Conservation (phyloP, 116 monocot species). For the Cymodocea nodosa region DNA sequence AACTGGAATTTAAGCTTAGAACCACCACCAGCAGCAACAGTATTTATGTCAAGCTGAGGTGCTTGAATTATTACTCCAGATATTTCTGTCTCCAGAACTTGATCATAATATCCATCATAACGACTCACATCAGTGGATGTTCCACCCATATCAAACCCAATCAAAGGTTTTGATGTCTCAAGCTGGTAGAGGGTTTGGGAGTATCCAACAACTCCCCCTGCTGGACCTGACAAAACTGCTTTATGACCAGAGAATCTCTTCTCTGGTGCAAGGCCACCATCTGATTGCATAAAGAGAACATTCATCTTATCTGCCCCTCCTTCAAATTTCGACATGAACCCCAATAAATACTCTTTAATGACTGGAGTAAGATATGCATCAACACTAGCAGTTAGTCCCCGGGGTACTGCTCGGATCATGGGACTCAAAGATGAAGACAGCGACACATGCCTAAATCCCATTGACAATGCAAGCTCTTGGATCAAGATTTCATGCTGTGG, state of each 20-base stretch:
- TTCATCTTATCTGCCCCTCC: conserved; percentile 57
- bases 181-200: conserved; percentile 75
- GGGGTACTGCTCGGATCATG: conserved; percentile 91
- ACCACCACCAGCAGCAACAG: conserved; percentile 94
- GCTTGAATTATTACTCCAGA: conserved; percentile 90
- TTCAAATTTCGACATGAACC: conserved; percentile 87
- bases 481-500: conserved; percentile 70
- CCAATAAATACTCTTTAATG: conserved; percentile 81
- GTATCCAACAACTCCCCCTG: conserved; percentile 95
- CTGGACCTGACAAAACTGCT: conserved; percentile 89
- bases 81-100: conserved; percentile 91
- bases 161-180: conserved; percentile 76
- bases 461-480: conserved; percentile 42
- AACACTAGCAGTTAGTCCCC: conserved; percentile 84
- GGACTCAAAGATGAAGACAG: conserved; percentile 89
- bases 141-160: conserved; percentile 99
- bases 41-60: conserved; percentile 94
- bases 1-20: conserved; percentile 91
- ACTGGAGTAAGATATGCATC: conserved; percentile 94
- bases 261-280: conserved; percentile 90
- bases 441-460: conserved; percentile 89
- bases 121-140: conserved; percentile 98
- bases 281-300: conserved; percentile 96
- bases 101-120: conserved; percentile 70
- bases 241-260: conserved; percentile 79